Percentiles rank a stretch among this genome's conserved stretches.
Evolutionary conservation across 2,329 filamentous ascomycete species (phyloP).

Genomic region (Aspergillus transmontanensis): DNA sequence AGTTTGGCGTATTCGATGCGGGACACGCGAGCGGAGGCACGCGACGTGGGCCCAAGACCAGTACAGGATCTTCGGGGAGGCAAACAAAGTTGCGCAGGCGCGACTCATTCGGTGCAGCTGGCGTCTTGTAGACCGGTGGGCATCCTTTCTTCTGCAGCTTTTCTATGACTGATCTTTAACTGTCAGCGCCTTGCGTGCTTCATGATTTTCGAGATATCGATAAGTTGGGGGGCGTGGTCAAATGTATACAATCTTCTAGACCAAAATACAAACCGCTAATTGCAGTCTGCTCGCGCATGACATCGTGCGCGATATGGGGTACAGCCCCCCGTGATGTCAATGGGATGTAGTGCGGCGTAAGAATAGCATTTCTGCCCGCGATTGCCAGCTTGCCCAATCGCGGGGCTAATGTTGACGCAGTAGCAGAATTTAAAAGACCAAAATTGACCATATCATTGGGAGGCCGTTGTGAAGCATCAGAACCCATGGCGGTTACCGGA

Average conservation of each 20-base stretch:
- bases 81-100: constrained; percentile 77
- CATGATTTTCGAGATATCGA: neutral
- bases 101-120: constrained; percentile 49
- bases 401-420: constrained; percentile 47
- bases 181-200: constrained; percentile 28
- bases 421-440: constrained; percentile 34
- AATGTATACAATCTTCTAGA: constrained; percentile 85
- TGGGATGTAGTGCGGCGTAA: constrained; percentile 81
- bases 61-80: constrained; percentile 64
- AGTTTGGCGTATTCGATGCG: constrained; percentile 66
- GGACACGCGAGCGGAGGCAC: constrained; percentile 74
- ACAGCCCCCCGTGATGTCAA: constrained; percentile 80
- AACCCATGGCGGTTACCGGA: constrained; percentile 30
- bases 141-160: constrained; percentile 47
- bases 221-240: neutral
- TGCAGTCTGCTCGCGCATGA: constrained; percentile 65
- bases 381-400: constrained; percentile 70
- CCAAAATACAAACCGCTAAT: constrained; percentile 76
- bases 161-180: constrained; percentile 61
- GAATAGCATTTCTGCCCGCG: constrained; percentile 64
- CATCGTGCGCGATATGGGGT: constrained; percentile 88
- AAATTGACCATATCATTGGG: constrained; percentile 43
- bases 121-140: constrained; percentile 55
- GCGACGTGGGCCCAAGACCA: constrained; percentile 76
- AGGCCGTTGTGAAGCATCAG: constrained; percentile 22